Base-by-base conservation (phyloP, 495 filamentous ascomycete species). In the Aspergillus kassunensis region DNA sequence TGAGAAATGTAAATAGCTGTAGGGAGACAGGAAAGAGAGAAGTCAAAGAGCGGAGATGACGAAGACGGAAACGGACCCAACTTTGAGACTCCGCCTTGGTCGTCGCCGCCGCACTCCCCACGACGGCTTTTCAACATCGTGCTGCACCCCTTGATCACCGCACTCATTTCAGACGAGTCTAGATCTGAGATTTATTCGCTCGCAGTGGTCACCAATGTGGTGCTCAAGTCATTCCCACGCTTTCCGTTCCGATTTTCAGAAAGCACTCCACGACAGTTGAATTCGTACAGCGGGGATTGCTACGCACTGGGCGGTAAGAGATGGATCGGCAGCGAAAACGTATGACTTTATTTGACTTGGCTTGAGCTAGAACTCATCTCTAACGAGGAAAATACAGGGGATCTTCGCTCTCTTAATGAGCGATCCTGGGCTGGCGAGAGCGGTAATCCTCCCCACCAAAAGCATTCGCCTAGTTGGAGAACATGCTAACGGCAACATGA, bases 261-360 rank as follows among this genome's bases (percentile, higher is more conserved):
- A 63, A 66, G 63, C 67, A 66, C 61, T 62, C 61, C 63, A 66
- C 59, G 57, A 68, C 48, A 62, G 58, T 51, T 62, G 59, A 63
- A 56, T 56, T 45, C 35, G 23, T 29, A 55, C 30, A 47, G 40
- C 34, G 37, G 30, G 49, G 48, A 58, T 53, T 51, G 51, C 52
- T 51, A 44, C 55, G 23, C 49, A 63, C 40, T 25, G 53, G 51
- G 43, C 51, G 46, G 23, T 50, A 59, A 55, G 49, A 57, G 31
- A 95, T 96, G 91, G 90, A 95, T 74, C 84, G 88, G 68, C 79
- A 78, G 69, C 82, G 86, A 64, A 92, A 93, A 78, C 86, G 91
- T 92, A 73, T 62, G 80, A 27, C 11, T 4, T 24, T 5, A 23
- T 31, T 41, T 47, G 5, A 21, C 39, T 16, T 33, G 30, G 5